phyloP scores from a whole-genome alignment of 805 yeast species.

The Hanseniaspora meyeri region DNA sequence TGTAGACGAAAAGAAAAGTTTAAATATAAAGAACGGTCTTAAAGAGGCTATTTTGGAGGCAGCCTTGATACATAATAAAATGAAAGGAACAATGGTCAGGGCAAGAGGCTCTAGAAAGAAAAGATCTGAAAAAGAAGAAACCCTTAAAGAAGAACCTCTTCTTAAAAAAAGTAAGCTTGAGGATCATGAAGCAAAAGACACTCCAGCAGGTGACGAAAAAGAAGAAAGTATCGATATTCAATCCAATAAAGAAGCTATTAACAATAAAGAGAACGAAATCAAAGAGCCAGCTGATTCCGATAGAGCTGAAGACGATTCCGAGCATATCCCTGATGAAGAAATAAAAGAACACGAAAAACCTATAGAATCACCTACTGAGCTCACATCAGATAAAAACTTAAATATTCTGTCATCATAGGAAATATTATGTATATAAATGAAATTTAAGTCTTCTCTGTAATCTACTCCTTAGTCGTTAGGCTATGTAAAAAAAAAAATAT shows the following conservation, averaged over 20 bases:
- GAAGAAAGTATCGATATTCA: slow-evolving; percentile 7
- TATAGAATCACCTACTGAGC: too few relatives aligned
- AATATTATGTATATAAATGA: too few relatives aligned
- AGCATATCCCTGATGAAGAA: too few relatives aligned
- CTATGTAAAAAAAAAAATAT: too few relatives aligned
- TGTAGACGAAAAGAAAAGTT: not conserved
- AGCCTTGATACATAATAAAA: slow-evolving; percentile 64
- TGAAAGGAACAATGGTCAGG: slow-evolving; percentile 25
- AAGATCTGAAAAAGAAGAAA: slow-evolving; percentile 15
- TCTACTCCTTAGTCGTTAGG: too few relatives aligned
- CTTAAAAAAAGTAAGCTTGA: slow-evolving; percentile 17
- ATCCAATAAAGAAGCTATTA: slow-evolving; percentile 15
- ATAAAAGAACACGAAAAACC: too few relatives aligned
- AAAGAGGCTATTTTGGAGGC: slow-evolving; percentile 61
- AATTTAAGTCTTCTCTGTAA: too few relatives aligned
- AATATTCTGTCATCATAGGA: too few relatives aligned
- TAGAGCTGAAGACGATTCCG: too few relatives aligned
- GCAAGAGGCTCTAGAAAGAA: slow-evolving; percentile 18
- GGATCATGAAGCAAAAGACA: slow-evolving; percentile 21
- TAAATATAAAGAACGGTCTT: slow-evolving; percentile 47
- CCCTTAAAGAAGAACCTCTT: slow-evolving; percentile 14
- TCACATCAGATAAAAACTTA: too few relatives aligned
- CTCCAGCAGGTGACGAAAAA: slow-evolving; percentile 18
- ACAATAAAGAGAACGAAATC: slow-evolving; percentile 12
- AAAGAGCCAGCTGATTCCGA: slow-evolving; percentile 12